Evolutionary conservation across 2,329 filamentous ascomycete species (phyloP).

Genomic region (Alternaria triticina): DNA sequence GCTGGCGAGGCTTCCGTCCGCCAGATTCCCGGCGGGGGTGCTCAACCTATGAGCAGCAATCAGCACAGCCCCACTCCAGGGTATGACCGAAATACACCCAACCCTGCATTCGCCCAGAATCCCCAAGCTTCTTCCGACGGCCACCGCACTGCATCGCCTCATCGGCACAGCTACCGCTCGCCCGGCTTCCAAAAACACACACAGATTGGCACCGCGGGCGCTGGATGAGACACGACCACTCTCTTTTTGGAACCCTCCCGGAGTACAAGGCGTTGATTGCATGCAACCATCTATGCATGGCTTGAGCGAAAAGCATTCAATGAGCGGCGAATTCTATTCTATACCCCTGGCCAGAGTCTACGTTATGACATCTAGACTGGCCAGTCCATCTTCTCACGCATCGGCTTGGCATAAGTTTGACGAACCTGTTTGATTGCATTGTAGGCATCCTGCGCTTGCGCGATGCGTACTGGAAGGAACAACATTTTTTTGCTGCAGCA

Average conservation of each 20-base stretch:
- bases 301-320: slow-evolving; percentile 17
- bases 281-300: slow-evolving; percentile 18
- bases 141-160: slow-evolving; percentile 45
- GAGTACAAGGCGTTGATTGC: slow-evolving; percentile 31
- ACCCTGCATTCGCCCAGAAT: slow-evolving; percentile 41
- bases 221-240: slow-evolving; percentile 28
- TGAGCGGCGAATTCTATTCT: slow-evolving; percentile 20
- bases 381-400: slow-evolving; percentile 11
- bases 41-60: slow-evolving; percentile 22
- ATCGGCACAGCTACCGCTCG: slow-evolving; percentile 48
- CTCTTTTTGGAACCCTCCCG: slow-evolving; percentile 22
- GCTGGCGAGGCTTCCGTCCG: slow-evolving; percentile 84
- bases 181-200: slow-evolving; percentile 45
- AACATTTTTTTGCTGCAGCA: slow-evolving; percentile 5
- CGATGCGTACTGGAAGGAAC: background rate
- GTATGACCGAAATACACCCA: slow-evolving; percentile 41
- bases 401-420: slow-evolving; percentile 26
- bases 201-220: slow-evolving; percentile 47
- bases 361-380: slow-evolving; percentile 17
- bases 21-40: slow-evolving; percentile 61
- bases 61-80: slow-evolving; percentile 39
- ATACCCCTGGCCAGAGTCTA: slow-evolving; percentile 13
- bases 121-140: slow-evolving; percentile 43
- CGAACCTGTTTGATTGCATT: slow-evolving; percentile 25
- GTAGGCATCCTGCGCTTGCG: slow-evolving; percentile 1